Evolutionary conservation across 352 stramenopile genomes (phyloP).

Genomic region (Phytophthora rubi): DNA sequence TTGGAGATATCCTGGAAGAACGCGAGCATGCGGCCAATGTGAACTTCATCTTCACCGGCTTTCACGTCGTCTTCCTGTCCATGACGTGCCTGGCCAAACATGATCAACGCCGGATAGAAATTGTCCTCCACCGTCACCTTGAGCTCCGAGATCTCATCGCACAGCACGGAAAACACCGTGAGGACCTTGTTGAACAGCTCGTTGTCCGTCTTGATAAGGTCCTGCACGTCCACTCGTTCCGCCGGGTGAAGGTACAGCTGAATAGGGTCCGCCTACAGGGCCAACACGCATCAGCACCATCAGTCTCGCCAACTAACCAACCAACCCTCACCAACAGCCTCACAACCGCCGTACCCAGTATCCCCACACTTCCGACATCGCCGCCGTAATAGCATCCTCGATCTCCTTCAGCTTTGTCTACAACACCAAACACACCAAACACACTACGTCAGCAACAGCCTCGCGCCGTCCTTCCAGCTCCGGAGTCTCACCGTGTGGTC

Average conservation of each 20-base stretch:
- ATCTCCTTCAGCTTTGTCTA: conserved; percentile 89
- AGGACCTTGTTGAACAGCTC: conserved; percentile 92
- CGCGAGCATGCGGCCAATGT: conserved; percentile 87
- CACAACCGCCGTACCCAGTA: conserved; percentile 71
- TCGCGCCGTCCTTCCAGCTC: background rate
- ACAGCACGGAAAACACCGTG: conserved; percentile 89
- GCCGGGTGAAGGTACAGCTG: conserved; percentile 83
- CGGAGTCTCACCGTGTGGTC: conserved; percentile 73
- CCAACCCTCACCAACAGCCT: background rate
- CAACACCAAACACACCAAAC: background rate
- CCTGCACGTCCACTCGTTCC: conserved; percentile 87
- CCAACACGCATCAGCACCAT: conserved; percentile 4
- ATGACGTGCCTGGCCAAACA: conserved; percentile 86
- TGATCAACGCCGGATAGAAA: conserved; percentile 89
- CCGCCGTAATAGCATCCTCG: conserved; percentile 83
- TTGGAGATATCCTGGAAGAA: conserved; percentile 93
- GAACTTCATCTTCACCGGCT: conserved; percentile 79
- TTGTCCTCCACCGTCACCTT: conserved; percentile 91
- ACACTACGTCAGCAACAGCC: background rate
- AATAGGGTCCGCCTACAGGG: conserved; percentile 75
- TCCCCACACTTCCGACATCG: conserved; percentile 91
- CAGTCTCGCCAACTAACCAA: background rate
- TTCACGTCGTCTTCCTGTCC: conserved; percentile 77
- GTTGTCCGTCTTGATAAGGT: conserved; percentile 90
- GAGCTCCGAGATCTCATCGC: conserved; percentile 91